Conservation (phyloP, 176 grass and related monocot genomes). For the Sorghum bicolor region Sorghum_bicolor_NCBIv3 NC_012876.2:59128001-59128500, state of each 20-base stretch:
- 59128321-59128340: background rate
- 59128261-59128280: background rate
- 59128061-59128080: background rate
- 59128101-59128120: background rate
- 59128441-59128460: too few relatives aligned
- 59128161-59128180: background rate
- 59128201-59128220: background rate
- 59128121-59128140: background rate
- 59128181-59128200: background rate
- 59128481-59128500: too few relatives aligned
- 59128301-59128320: background rate
- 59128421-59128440: too few relatives aligned
- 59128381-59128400: too few relatives aligned
- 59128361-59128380: background rate
- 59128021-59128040: background rate
- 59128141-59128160: background rate
- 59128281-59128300: background rate
- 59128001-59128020: background rate
- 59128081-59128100: background rate
- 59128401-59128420: too few relatives aligned
- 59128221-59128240: background rate
- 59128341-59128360: constrained; percentile 11
- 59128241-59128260: background rate
- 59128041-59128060: background rate
- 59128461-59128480: too few relatives aligned